These are phyloP conservation scores for Pelargonium citronellum DNA, from an alignment of 441 rosid genomes.

Conservation along the genomic window DNA sequence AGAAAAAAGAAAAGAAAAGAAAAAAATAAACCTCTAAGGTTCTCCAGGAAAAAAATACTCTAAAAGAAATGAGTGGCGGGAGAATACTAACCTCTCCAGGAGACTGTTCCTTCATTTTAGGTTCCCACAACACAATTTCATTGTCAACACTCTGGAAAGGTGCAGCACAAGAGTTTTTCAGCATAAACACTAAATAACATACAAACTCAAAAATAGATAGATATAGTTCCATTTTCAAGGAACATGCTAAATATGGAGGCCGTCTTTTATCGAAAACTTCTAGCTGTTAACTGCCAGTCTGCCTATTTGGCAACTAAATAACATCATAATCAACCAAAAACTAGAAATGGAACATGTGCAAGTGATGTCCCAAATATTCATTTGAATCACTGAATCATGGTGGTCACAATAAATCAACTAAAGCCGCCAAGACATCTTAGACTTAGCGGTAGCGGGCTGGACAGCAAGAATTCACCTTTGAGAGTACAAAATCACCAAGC, in stretches of 20 bases:
- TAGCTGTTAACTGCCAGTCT: too few species aligned
- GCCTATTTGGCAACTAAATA: too few species aligned
- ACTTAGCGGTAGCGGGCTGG: not conserved
- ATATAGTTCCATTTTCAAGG: too few species aligned
- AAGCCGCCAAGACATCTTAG: not conserved
- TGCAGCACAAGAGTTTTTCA: slow-evolving; percentile 15
- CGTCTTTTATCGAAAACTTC: too few species aligned
- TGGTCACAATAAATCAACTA: not conserved
- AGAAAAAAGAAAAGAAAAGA: not conserved
- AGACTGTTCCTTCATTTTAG: slow-evolving; percentile 87
- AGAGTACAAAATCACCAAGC: slow-evolving; percentile 89
- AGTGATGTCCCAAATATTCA: too few species aligned
- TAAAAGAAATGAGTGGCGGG: slow-evolving; percentile 5
- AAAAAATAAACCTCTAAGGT: slow-evolving; percentile 7
- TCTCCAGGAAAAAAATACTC: not conserved
- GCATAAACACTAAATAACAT: slow-evolving; percentile 13
- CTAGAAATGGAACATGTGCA: too few species aligned
- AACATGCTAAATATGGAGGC: too few species aligned
- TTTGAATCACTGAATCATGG: too few species aligned
- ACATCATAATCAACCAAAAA: too few species aligned
- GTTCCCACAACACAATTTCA: slow-evolving; percentile 94
- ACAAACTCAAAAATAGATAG: not conserved
- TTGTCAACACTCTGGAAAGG: slow-evolving; percentile 83
- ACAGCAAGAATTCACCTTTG: slow-evolving; percentile 50
- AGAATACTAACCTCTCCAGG: slow-evolving; percentile 79